Percentiles rank a stretch among this genome's conserved stretches.
Evolutionary conservation across 768 basidiomycete genomes (phyloP).

Genomic region (Boletus rex-veris): DNA sequence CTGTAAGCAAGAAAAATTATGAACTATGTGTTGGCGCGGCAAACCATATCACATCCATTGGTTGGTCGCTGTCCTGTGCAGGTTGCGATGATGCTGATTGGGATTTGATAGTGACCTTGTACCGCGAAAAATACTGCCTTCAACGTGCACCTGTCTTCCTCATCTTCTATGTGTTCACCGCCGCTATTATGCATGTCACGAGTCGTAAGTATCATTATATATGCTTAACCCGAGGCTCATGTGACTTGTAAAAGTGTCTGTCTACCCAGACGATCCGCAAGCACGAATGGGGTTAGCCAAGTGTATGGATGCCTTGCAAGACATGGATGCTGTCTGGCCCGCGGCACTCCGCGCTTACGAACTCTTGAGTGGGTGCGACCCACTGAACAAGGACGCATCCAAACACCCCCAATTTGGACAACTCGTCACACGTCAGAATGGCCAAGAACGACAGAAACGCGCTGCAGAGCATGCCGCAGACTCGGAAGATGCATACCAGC

Average conservation of each 20-base stretch:
- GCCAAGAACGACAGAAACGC: conserved; percentile 52
- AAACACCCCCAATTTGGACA: conserved; percentile 5
- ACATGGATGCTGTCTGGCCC: conserved; percentile 73
- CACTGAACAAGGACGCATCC: conserved; percentile 12
- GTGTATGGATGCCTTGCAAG: conserved; percentile 63
- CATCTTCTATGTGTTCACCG: conserved; percentile 77
- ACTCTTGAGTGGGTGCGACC: conserved; percentile 63
- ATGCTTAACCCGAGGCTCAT: background rate
- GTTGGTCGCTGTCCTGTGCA: conserved; percentile 31
- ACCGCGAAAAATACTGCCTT: conserved; percentile 60
- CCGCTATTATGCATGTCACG: conserved; percentile 75
- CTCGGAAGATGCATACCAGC: conserved; percentile 31
- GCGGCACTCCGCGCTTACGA: conserved; percentile 71
- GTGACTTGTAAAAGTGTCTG: conserved; percentile 44
- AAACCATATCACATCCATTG: conserved; percentile 73
- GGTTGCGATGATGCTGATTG: background rate
- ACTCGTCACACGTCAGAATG: conserved; percentile 8
- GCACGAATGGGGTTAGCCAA: conserved; percentile 58
- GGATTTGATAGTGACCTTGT: conserved; percentile 45
- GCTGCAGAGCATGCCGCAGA: conserved; percentile 50
- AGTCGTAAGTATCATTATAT: conserved; percentile 44
- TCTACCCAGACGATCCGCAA: conserved; percentile 66
- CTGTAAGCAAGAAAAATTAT: conserved; percentile 58
- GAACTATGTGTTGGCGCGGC: conserved; percentile 74
- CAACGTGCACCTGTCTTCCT: conserved; percentile 64